phyloP scores from a whole-genome alignment of 2,329 filamentous ascomycete species.

The Claviceps sp. region DNA sequence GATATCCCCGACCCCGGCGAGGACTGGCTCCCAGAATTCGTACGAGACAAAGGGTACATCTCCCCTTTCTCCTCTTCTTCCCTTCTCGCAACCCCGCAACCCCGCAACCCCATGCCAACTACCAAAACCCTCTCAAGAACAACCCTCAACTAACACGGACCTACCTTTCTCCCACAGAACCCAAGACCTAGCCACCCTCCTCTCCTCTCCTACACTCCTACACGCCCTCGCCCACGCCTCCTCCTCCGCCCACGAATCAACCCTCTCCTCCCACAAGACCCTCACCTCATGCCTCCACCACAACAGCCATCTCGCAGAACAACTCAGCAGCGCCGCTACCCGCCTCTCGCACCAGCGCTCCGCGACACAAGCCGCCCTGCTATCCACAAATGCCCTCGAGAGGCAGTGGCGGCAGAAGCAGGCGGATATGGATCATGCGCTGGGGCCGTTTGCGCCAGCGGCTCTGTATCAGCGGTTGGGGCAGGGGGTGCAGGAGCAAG shows the following conservation, averaged over 20 bases:
- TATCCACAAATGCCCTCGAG: slow-evolving; percentile 75
- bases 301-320: slow-evolving; percentile 57
- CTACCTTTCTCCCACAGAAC: slow-evolving; percentile 40
- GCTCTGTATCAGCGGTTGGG: slow-evolving; percentile 72
- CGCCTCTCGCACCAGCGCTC: slow-evolving; percentile 48
- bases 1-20: slow-evolving; percentile 46
- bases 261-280: slow-evolving; percentile 48
- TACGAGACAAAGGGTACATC: slow-evolving; percentile 70
- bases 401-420: slow-evolving; percentile 87
- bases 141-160: slow-evolving; percentile 1
- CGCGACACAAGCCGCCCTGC: slow-evolving; percentile 64
- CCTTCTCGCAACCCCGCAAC: too few relatives aligned
- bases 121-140: background rate
- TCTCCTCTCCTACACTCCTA: slow-evolving; percentile 52
- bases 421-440: slow-evolving; percentile 70
- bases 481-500: slow-evolving; percentile 70
- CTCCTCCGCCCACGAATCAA: slow-evolving; percentile 56
- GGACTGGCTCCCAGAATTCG: slow-evolving; percentile 62
- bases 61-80: slow-evolving; percentile 10
- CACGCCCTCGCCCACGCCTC: slow-evolving; percentile 59
- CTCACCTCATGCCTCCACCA: slow-evolving; percentile 53
- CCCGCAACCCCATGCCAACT: too few relatives aligned
- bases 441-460: slow-evolving; percentile 75
- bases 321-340: slow-evolving; percentile 46
- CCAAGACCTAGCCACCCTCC: slow-evolving; percentile 59